phyloP scores from a whole-genome alignment of 2,329 filamentous ascomycete genomes.

The Penicillium sp. region DNA sequence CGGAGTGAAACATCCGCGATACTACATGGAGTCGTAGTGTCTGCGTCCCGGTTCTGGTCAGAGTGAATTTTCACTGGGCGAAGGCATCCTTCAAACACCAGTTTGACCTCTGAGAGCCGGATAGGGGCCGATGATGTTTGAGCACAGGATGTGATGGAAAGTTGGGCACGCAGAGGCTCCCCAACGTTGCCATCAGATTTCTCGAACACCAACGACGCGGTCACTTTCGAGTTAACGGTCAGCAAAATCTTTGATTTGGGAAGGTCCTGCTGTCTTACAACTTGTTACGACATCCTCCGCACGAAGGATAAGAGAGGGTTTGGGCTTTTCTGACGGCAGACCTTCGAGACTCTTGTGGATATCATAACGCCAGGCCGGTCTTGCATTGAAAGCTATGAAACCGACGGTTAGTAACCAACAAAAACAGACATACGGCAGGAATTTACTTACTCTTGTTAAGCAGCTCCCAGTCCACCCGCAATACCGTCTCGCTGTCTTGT shows the following conservation, averaged over 20 bases:
- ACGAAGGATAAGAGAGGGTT: slow-evolving; percentile 47
- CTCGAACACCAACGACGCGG: slow-evolving; percentile 52
- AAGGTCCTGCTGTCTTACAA: slow-evolving; percentile 33
- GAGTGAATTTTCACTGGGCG: slow-evolving; percentile 42
- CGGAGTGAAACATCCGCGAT: slow-evolving; percentile 36
- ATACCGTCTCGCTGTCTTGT: slow-evolving; percentile 47
- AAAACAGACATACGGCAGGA: neutral
- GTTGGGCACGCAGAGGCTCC: slow-evolving; percentile 55
- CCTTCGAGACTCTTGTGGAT: slow-evolving; percentile 47
- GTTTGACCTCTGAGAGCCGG: slow-evolving; percentile 46
- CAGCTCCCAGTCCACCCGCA: slow-evolving; percentile 58
- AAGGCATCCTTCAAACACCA: slow-evolving; percentile 53
- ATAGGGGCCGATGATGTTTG: slow-evolving; percentile 47
- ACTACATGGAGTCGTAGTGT: slow-evolving; percentile 22
- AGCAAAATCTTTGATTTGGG: slow-evolving; percentile 13
- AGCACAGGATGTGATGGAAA: slow-evolving; percentile 51
- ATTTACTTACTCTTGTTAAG: slow-evolving; percentile 35
- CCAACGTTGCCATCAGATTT: slow-evolving; percentile 57
- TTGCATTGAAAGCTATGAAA: slow-evolving; percentile 34
- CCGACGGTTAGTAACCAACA: slow-evolving; percentile 7
- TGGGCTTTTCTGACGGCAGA: slow-evolving; percentile 37
- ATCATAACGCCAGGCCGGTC: slow-evolving; percentile 42
- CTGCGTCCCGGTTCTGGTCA: slow-evolving; percentile 26
- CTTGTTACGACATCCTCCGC: slow-evolving; percentile 49
- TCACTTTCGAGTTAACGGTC: slow-evolving; percentile 38